A percentile compares a stretch with the other conserved stretches of the same genome.
Conservation (phyloP, 2,329 filamentous ascomycete genomes). For the Teratosphaeria zuluensis region DNA sequence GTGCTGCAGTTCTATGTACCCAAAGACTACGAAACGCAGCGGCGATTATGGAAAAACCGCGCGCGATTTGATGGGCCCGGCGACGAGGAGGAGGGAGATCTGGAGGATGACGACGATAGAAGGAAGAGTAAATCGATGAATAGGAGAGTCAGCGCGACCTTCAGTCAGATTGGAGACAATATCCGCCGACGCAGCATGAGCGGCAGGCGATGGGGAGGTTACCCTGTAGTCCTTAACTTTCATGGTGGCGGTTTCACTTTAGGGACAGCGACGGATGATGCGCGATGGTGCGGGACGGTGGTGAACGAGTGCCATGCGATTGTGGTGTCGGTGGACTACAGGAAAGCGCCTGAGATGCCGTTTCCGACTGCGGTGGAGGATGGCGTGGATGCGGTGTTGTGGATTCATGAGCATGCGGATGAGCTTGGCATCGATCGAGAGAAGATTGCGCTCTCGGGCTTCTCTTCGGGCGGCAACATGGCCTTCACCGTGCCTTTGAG, state of each 20-base stretch:
- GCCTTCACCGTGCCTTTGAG: slow-evolving; percentile 52
- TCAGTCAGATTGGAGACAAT: slow-evolving; percentile 12
- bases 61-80: slow-evolving; percentile 3
- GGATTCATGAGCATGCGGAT: slow-evolving; percentile 45
- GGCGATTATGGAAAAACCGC: slow-evolving; percentile 23
- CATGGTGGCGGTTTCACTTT: slow-evolving; percentile 56
- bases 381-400: slow-evolving; percentile 51
- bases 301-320: slow-evolving; percentile 48
- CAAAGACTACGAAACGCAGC: slow-evolving; percentile 36
- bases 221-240: slow-evolving; percentile 53
- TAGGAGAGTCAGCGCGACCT: slow-evolving; percentile 14
- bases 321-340: slow-evolving; percentile 52
- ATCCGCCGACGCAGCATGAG: slow-evolving; percentile 17
- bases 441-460: slow-evolving; percentile 50
- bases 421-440: slow-evolving; percentile 48
- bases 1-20: slow-evolving; percentile 54
- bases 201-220: slow-evolving; percentile 32
- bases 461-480: slow-evolving; percentile 55
- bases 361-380: slow-evolving; percentile 57
- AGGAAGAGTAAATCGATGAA: slow-evolving; percentile 12
- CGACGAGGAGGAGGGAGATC: slow-evolving; percentile 2
- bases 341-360: slow-evolving; percentile 50
- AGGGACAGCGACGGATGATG: slow-evolving; percentile 51
- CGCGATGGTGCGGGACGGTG: slow-evolving; percentile 48
- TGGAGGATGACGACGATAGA: slow-evolving; percentile 4